A percentile compares a stretch with the other conserved stretches of the same genome.
Conservation (phyloP, 768 basidiomycete genomes). For the Pisolithus microcarpus region DNA sequence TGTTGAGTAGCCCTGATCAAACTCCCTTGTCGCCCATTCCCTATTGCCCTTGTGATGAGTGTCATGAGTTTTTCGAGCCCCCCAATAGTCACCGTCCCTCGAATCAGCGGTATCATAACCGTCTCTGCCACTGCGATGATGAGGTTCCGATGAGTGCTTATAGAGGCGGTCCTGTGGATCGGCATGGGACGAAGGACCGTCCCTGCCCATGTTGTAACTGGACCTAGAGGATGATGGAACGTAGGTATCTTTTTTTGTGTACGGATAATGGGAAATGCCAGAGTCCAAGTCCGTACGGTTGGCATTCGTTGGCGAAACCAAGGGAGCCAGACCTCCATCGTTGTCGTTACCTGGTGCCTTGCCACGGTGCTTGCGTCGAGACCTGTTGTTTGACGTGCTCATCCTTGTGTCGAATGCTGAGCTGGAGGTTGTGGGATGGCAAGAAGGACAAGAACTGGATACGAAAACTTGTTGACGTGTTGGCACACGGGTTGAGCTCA, state of each 20-base stretch:
- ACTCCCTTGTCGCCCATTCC: constrained; percentile 43
- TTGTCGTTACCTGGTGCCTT: constrained; percentile 48
- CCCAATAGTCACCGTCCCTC: constrained; percentile 42
- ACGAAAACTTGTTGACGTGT: constrained; percentile 20
- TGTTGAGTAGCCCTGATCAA: constrained; percentile 37
- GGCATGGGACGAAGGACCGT: constrained; percentile 42
- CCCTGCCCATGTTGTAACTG: constrained; percentile 43
- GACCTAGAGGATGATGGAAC: constrained; percentile 40
- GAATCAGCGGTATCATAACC: constrained; percentile 39
- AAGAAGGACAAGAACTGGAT: constrained; percentile 7
- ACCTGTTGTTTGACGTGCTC: constrained; percentile 33
- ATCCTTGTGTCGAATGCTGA: constrained; percentile 18
- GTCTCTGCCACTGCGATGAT: constrained; percentile 45
- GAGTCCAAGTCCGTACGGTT: constrained; percentile 46
- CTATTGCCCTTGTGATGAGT: constrained; percentile 34
- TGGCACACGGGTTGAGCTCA: constrained; percentile 19
- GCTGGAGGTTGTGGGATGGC: constrained; percentile 13
- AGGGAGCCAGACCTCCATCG: constrained; percentile 30
- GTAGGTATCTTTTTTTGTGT: constrained; percentile 38
- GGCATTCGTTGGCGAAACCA: constrained; percentile 46
- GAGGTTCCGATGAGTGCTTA: constrained; percentile 39
- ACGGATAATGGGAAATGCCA: constrained; percentile 36
- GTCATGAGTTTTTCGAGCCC: constrained; percentile 32
- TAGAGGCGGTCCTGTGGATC: constrained; percentile 39
- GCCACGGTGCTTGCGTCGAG: constrained; percentile 42